phyloP scores from a whole-genome alignment of 2,329 filamentous ascomycete genomes.

The Pseudocercospora musae region DNA sequence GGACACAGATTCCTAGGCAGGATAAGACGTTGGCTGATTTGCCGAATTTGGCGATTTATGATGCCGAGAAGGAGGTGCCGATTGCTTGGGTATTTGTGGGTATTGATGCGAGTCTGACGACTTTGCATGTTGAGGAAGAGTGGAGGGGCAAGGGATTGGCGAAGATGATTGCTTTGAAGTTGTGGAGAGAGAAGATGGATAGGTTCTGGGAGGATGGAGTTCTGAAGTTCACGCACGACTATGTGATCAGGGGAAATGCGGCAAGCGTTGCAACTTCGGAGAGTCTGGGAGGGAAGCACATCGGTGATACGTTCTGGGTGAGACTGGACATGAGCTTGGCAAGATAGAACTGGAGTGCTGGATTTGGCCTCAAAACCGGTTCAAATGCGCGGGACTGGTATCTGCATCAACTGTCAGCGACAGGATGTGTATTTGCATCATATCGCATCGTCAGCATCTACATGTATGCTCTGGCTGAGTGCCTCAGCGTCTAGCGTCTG shows the following conservation, averaged over 20 bases:
- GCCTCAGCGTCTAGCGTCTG: too few species aligned
- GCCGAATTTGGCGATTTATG: slow-evolving; percentile 37
- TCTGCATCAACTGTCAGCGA: not conserved
- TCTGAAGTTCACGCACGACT: slow-evolving; percentile 58
- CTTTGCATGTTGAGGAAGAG: slow-evolving; percentile 57
- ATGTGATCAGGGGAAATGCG: slow-evolving; percentile 60
- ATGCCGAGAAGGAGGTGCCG: slow-evolving; percentile 44
- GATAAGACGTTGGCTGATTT: slow-evolving; percentile 45
- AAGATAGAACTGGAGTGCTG: not conserved
- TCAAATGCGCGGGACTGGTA: not conserved
- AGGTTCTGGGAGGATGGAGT: slow-evolving; percentile 31
- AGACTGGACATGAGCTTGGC: slow-evolving; percentile 40
- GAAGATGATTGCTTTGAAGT: slow-evolving; percentile 57
- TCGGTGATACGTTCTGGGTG: slow-evolving; percentile 60
- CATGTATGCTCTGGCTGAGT: too few species aligned
- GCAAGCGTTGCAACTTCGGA: slow-evolving; percentile 61
- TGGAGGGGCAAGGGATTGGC: slow-evolving; percentile 63
- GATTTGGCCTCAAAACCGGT: not conserved
- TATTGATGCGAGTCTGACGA: slow-evolving; percentile 59
- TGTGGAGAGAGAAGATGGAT: slow-evolving; percentile 53
- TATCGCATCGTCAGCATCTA: too few species aligned
- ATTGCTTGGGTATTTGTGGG: slow-evolving; percentile 66
- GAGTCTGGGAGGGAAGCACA: slow-evolving; percentile 56
- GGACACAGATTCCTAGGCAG: slow-evolving; percentile 57
- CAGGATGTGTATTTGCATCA: too few species aligned